Base-by-base conservation (phyloP, 2,329 filamentous ascomycete species). In the Penicillium occitanis region DNA sequence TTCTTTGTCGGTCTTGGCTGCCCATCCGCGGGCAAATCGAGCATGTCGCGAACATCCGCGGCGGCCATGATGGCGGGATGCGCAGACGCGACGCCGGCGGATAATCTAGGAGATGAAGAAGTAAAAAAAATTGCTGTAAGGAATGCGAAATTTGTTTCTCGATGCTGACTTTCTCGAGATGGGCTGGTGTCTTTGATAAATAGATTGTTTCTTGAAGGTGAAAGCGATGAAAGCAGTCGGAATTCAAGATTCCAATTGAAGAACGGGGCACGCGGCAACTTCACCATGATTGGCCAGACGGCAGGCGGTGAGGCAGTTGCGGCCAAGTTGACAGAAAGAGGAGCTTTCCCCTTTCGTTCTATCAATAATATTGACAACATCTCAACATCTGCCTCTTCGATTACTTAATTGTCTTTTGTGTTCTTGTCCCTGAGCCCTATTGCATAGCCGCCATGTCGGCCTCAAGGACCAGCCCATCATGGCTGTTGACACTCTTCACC, bases 1-100 rank as follows among this genome's bases (percentile, higher is more conserved):
- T 94, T 93, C 81, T 95, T 96, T 51, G 86, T 80, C 48, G 88
- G 87, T 69, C 89, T 77, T 67, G 81, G 80, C 67, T 81, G 77
- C 71, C 88, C 89, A 71, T 88, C 82, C 60, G 81, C 81, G 71
- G 90, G 89, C 76, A 96, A 84, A 78, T 93, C 92, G 74, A 96
- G 88, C 75, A 96, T 91, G 77, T 96, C 92, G 81, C 91, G 92
- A 72, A 96, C 87, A 84, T 96, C 92, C 77, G 88, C 86, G 69
- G 90, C 90, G 68, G 89, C 85, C 89, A 91, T 91, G 69, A 73
- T 83, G 73, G 50, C 37, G 70, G 69, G 66, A 71, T 66, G 67
- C 69, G 63, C 62, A 46, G 57, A 58, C 67, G 58, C 30, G 51
- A 17, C 42, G 48, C 53, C 44, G 35, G 11, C 61, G 59, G n/a